A percentile compares a stretch with the other conserved stretches of the same genome.
phyloP scores from a whole-genome alignment of 2,329 filamentous ascomycete genomes.

The Lasiodiplodia gonubiensis region DNA sequence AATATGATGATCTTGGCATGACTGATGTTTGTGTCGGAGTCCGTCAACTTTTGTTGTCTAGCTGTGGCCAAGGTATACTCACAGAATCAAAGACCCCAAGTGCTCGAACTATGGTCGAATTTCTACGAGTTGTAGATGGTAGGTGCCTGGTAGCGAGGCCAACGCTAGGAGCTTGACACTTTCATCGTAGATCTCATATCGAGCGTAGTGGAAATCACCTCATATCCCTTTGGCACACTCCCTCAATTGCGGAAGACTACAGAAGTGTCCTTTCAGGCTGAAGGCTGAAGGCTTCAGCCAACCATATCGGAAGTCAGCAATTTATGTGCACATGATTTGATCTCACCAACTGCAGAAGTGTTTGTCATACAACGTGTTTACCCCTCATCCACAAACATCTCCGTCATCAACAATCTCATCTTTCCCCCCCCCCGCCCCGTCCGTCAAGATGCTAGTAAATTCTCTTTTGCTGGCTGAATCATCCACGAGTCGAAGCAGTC shows the following conservation, averaged over 20 bases:
- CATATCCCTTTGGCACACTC: no score
- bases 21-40: not conserved
- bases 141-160: no score
- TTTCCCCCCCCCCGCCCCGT: not conserved
- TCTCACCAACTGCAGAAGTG: no score
- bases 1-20: constrained; percentile 26
- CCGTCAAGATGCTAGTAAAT: not conserved
- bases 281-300: no score
- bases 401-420: not conserved
- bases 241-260: no score
- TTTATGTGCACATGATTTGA: no score
- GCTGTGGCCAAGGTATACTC: not conserved
- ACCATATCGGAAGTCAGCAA: not conserved
- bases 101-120: not conserved
- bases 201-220: not conserved
- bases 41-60: not conserved
- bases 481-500: no score
- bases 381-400: not conserved
- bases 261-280: no score
- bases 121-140: not conserved
- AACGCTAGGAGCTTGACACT: no score
- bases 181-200: no score
- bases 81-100: not conserved
- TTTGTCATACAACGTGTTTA: not conserved
- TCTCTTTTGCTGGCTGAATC: not conserved